Evolutionary conservation across 176 grass and related monocot species (phyloP), one percentile per base, ranked within the genome.

Genomic region (Calamus simplicifolius): DNA sequence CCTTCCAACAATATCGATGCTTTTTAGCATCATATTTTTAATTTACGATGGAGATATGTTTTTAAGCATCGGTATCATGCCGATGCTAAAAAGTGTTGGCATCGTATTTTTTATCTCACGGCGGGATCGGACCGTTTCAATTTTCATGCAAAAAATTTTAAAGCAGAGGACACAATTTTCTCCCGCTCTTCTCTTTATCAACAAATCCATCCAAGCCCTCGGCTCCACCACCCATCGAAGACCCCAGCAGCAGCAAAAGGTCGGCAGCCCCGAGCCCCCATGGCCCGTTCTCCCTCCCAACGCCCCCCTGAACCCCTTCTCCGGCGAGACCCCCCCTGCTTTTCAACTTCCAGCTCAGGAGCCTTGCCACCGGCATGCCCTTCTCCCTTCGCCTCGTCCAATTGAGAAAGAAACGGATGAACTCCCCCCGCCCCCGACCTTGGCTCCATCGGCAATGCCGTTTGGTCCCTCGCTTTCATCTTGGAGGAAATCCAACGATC

Each of bases 381-480:
- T 49, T 69, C 29, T 69, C 67, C 21, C 53, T 69, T 19, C 67
- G 67, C 53, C 29, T 69, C 67, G 12, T 69, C 52, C 67, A 69
- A 31, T 21, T 57, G 19, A 70, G 58, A 58, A 78, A 64, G 31
- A 70, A 78, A 16, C 48, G 54, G 35, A 51, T 17, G 16, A 70
- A 51, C 69, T 61, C 16, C 66, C 48, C 19, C 25, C 23, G 27
- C 3, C 50, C 21, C 49, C 16, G 63, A 63, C 56, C 51, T 74
- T 56, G 71, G 78, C 56, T 56, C 63, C 26, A 16, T 74, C 3
- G 78, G 57, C 14, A 62, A 66, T 14, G 71, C 78, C 15, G 71
- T 80, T 6, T 19, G 59, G 4, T 63, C 78, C 0, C 70, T 80
- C 4, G 78, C 78, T 0, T 74, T 57, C 1, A 19, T 63, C 43